Evolutionary conservation across 306 rosid species (phyloP), one percentile per base, ranked within the genome.

Genomic region (Begonia fuchsioides): DNA sequence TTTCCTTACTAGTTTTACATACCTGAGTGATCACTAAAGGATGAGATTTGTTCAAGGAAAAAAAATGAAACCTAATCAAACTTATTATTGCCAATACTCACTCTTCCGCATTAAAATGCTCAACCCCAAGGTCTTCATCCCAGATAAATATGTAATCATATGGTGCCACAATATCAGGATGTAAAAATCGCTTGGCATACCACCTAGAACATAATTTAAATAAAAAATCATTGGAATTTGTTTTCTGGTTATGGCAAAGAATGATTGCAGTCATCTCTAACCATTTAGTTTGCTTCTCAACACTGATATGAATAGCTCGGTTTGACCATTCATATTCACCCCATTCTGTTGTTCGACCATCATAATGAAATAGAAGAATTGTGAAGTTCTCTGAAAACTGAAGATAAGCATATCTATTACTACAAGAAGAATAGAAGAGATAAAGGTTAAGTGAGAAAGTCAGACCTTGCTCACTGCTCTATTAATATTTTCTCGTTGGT

Each of bases 121-220:
- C 96, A 11, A 92, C 94, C 38, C 98, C 98, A 11, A 92, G 73
- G 76, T 85, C 98, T 70, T 92, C 96, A 69, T 85, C 98, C 98
- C 98, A 92, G 56, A 92, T 68, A 67, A 92, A 92, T 59, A 92
- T 77, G 74, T 92, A 92, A 70, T 92, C 98, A 45, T 92, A 92
- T n/a, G 86, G 73, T n/a, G 96, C 94, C 52, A 92, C 96, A 58
- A 92, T 77, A 70, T 82, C 93, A 15, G 96, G 98, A 78, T 92
- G 98, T 73, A 92, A 66, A 76, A 92, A 92, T 13, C 96, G 83
- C 72, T 92, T 92, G 48, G 96, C 94, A 60, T 85, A 92, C 98
- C 98, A 92, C 98, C 98, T 87, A 55, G 44, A 38, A 10, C 58
- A 12, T 54, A 16, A 38, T 41, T 41, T 32, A 50, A 50, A 26